A percentile compares a stretch with the other conserved stretches of the same genome.
These are phyloP conservation scores for Bipolaris gigantea DNA, from an alignment of 2,329 filamentous ascomycete genomes.

Conservation along the genomic window DNA sequence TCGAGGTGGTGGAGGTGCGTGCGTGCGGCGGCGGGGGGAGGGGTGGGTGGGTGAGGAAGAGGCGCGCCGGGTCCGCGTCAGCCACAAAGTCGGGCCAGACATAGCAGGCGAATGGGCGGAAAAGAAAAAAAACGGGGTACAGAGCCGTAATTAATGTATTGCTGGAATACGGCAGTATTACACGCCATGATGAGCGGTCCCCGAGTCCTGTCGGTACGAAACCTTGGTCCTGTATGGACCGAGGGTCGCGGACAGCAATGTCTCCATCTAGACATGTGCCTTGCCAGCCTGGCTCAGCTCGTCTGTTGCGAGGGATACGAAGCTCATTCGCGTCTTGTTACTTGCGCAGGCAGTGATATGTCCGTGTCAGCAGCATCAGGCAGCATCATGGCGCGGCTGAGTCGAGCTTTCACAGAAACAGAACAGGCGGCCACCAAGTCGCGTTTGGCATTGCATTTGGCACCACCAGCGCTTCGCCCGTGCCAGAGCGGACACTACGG, in stretches of 20 bases:
- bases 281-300: slow-evolving; percentile 9
- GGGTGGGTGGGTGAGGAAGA: slow-evolving; percentile 20
- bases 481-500: slow-evolving; percentile 1
- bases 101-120: not conserved
- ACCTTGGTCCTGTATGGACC: not conserved
- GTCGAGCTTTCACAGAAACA: slow-evolving; percentile 18
- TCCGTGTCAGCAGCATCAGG: slow-evolving; percentile 22
- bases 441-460: not conserved
- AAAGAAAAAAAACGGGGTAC: slow-evolving; percentile 18
- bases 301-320: slow-evolving; percentile 18
- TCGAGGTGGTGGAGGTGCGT: slow-evolving; percentile 14
- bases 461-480: slow-evolving; percentile 9
- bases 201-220: slow-evolving; percentile 6
- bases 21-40: slow-evolving; percentile 21
- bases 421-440: slow-evolving; percentile 9
- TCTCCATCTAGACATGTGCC: slow-evolving; percentile 13
- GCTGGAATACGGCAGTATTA: slow-evolving; percentile 26
- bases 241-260: not conserved
- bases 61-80: slow-evolving; percentile 29
- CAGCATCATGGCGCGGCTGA: slow-evolving; percentile 20
- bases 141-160: slow-evolving; percentile 36
- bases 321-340: slow-evolving; percentile 13
- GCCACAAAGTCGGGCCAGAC: slow-evolving; percentile 23
- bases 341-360: slow-evolving; percentile 19
- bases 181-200: slow-evolving; percentile 11